Evolutionary conservation across 495 filamentous ascomycete genomes (phyloP).

Genomic region (Annulohypoxylon maeteangense): DNA sequence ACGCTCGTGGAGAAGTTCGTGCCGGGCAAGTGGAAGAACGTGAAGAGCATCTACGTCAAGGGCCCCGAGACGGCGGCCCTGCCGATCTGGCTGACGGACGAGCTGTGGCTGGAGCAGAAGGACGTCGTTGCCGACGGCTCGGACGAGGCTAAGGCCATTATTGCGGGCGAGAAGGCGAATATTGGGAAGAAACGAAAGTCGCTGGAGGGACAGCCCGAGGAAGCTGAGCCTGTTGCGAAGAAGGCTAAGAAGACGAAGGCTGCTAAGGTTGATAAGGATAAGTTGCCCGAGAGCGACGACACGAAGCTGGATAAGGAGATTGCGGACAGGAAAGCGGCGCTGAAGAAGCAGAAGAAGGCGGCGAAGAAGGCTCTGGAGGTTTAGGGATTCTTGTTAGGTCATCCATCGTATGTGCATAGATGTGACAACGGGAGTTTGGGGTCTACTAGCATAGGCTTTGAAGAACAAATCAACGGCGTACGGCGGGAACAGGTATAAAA

Average conservation of each 20-base stretch:
- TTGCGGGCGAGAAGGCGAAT: slow-evolving; percentile 63
- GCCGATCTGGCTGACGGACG: slow-evolving; percentile 89
- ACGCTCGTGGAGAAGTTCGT: slow-evolving; percentile 80
- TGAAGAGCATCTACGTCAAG: slow-evolving; percentile 88
- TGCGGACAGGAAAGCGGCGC: slow-evolving; percentile 66
- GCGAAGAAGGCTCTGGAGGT: slow-evolving; percentile 67
- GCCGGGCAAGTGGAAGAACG: slow-evolving; percentile 83
- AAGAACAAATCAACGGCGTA: slow-evolving; percentile 29
- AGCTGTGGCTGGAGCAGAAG: slow-evolving; percentile 85
- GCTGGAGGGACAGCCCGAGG: slow-evolving; percentile 46
- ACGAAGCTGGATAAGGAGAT: slow-evolving; percentile 69
- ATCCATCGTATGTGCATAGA: slow-evolving; percentile 28
- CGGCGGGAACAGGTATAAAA: slow-evolving; percentile 26
- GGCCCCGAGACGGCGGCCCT: slow-evolving; percentile 80
- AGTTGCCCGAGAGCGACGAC: slow-evolving; percentile 60
- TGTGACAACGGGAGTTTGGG: slow-evolving; percentile 45
- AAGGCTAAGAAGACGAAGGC: slow-evolving; percentile 63
- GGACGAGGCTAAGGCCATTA: slow-evolving; percentile 57
- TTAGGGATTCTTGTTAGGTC: slow-evolving; percentile 20
- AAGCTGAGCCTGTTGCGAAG: slow-evolving; percentile 57
- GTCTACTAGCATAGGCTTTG: slow-evolving; percentile 42
- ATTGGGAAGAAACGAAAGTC: slow-evolving; percentile 75
- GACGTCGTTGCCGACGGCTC: slow-evolving; percentile 76
- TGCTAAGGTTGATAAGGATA: slow-evolving; percentile 52
- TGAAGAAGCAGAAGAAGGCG: slow-evolving; percentile 67